Conservation (phyloP, 495 filamentous ascomycete genomes). For the Chaetomium cochliodes region DNA sequence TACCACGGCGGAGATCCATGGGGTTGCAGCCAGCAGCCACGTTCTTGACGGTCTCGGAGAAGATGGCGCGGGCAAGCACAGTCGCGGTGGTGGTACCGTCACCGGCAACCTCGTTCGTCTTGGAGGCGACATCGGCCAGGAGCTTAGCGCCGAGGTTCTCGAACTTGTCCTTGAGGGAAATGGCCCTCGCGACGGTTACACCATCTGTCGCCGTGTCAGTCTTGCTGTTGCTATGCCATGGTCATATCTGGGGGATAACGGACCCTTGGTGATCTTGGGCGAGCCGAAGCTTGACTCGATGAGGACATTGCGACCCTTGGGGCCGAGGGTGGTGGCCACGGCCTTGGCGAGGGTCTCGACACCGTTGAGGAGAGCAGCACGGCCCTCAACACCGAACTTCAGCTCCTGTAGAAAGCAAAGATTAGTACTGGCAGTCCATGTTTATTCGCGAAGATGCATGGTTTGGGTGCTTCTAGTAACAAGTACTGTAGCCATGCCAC, state of each 20-base stretch:
- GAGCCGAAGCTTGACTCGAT: conserved; percentile 98
- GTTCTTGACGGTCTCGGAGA: conserved; percentile 99
- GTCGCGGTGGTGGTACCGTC: conserved; percentile 98
- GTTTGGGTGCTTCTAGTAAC: not conserved
- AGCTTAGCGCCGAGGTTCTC: conserved; percentile 97
- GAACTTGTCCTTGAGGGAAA: conserved; percentile 96
- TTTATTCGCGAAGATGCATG: conserved; percentile 21
- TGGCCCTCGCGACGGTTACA: conserved; percentile 90
- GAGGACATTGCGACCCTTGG: conserved; percentile 96
- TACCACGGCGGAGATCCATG: conserved; percentile 96
- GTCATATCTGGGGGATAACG: conserved; percentile 25
- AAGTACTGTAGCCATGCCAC: not conserved
- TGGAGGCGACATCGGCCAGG: conserved; percentile 95
- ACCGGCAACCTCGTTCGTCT: conserved; percentile 98
- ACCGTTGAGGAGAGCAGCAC: conserved; percentile 84
- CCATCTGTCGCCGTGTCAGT: conserved; percentile 60
- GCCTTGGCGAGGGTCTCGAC: conserved; percentile 96
- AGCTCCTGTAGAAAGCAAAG: conserved; percentile 63
- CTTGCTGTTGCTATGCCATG: not conserved
- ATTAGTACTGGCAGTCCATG: conserved; percentile 15
- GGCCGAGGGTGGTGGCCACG: conserved; percentile 92
- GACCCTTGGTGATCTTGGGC: conserved; percentile 99
- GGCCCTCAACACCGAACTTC: conserved; percentile 95
- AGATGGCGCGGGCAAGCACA: conserved; percentile 95
- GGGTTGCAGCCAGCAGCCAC: conserved; percentile 99